Evolutionary conservation across 306 rosid species (phyloP).

Genomic region (Rosa multiflora): DNA sequence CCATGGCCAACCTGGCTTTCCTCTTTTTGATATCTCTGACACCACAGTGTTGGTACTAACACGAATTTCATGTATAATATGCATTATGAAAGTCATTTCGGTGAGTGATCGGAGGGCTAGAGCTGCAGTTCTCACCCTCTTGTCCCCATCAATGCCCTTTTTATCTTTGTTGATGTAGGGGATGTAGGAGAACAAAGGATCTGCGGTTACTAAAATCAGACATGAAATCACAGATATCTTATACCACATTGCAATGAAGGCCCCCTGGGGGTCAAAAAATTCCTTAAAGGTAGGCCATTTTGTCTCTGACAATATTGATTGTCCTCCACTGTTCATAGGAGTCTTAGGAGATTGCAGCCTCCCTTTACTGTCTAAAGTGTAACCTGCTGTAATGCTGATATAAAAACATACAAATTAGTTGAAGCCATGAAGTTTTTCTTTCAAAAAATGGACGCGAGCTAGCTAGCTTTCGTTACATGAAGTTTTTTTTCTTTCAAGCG

Average conservation of each 20-base stretch:
- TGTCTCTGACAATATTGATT: not conserved
- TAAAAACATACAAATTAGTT: not conserved
- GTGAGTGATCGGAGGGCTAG: constrained; percentile 7
- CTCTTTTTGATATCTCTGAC: not conserved
- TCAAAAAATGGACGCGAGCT: not conserved
- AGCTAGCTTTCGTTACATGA: not conserved
- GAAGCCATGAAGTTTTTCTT: not conserved
- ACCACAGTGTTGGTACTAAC: not conserved
- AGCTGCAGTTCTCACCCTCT: not conserved
- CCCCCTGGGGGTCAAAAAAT: not conserved
- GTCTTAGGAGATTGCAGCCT: not conserved
- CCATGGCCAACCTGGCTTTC: not conserved
- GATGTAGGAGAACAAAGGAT: constrained; percentile 8
- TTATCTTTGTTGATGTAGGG: not conserved
- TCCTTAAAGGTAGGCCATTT: not conserved
- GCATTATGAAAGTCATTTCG: not conserved
- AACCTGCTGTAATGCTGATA: not conserved
- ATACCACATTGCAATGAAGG: not conserved
- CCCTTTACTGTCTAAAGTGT: not conserved
- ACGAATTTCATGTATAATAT: not conserved
- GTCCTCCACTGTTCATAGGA: not conserved
- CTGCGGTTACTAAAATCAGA: not conserved
- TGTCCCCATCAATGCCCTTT: not conserved
- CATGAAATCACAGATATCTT: not conserved
- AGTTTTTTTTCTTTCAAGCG: not conserved